Evolutionary conservation across 257 asterid genomes (phyloP), one percentile per base, ranked within the genome.

Genomic region (Nicotiana benthamiana): DNA sequence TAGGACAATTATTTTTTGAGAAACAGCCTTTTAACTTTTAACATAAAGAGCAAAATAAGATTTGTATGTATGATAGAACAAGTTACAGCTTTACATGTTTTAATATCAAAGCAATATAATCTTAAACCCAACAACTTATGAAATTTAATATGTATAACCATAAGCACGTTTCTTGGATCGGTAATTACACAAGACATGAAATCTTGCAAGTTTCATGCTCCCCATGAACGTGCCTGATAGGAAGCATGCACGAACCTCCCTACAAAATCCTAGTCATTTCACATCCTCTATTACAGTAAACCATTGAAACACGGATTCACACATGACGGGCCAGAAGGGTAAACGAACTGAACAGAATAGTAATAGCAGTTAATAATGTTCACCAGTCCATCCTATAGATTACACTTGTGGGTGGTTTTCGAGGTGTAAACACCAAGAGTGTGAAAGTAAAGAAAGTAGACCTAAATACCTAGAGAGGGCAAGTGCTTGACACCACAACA

Each of bases 341-440:
- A 51, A 52, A 46, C 56, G 5, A n/a, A 40, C 51, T 11, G 51
- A 60, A 20, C 5, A 15, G 26, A 20, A 60, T 53, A 36, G 51
- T 79, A n/a, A 28, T 40, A 40, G 28, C 59, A 48, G 79, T 36
- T 16, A 10, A 32, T 36, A 40, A 77, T 32, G 32, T 82, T 30
- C 28, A 56, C 26, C 65, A 75, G 77, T 66, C 48, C 80, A 78
- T 87, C 83, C 83, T 65, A 77, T 83, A 77, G 84, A 82, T 87
- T 92, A 90, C 94, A 87, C 85, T 89, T 87, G 90, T 80, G 81
- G 17, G 63, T 67, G 85, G 79, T 68, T 48, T 22, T 32, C 48
- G 54, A 24, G 80, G 54, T 4, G 79, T 82, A 82, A 84, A 75
- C 65, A 60, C 79, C 77, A 28, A 48, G 57, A 4, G 59, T 32